Conservation (phyloP, 176 grass and related monocot genomes). For the Typha latifolia region DNA sequence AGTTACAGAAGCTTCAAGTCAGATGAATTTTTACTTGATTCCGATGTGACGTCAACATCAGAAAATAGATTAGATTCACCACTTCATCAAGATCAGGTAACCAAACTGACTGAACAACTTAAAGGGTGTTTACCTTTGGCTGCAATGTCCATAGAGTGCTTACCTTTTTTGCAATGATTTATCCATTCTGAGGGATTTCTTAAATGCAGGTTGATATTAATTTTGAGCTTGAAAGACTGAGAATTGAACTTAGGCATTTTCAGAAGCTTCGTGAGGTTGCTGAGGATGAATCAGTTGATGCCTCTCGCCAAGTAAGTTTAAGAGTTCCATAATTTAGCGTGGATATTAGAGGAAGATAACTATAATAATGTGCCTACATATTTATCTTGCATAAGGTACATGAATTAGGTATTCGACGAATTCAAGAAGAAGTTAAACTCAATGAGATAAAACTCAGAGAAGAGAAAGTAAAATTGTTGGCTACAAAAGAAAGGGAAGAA, state of each 20-base stretch:
- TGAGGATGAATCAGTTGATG: constrained; percentile 26
- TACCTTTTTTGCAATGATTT: neutral
- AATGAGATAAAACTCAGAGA: constrained; percentile 33
- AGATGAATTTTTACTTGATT: constrained; percentile 12
- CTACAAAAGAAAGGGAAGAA: constrained; percentile 28
- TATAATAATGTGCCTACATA: neutral
- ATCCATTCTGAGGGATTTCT: constrained; percentile 1
- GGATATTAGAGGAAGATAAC: too few relatives aligned
- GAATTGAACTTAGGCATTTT: constrained; percentile 36
- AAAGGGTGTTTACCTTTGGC: neutral
- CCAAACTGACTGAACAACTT: neutral
- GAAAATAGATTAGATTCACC: constrained; percentile 14
- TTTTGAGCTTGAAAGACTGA: constrained; percentile 42
- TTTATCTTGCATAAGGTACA: constrained; percentile 5
- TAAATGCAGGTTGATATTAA: constrained; percentile 37
- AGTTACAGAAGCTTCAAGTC: constrained; percentile 32
- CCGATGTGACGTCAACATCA: constrained; percentile 22
- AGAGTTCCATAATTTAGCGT: too few relatives aligned
- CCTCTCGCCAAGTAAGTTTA: constrained; percentile 37
- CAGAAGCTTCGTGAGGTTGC: constrained; percentile 24
- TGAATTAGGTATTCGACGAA: constrained; percentile 28
- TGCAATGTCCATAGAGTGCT: too few relatives aligned
- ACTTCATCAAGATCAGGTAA: constrained; percentile 28
- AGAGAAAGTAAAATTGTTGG: constrained; percentile 21
- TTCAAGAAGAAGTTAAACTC: constrained; percentile 43